Evolutionary conservation across 2,329 filamentous ascomycete species (phyloP), one percentile per base, ranked within the genome.

Genomic region (Aspergillus pseudotamarii): DNA sequence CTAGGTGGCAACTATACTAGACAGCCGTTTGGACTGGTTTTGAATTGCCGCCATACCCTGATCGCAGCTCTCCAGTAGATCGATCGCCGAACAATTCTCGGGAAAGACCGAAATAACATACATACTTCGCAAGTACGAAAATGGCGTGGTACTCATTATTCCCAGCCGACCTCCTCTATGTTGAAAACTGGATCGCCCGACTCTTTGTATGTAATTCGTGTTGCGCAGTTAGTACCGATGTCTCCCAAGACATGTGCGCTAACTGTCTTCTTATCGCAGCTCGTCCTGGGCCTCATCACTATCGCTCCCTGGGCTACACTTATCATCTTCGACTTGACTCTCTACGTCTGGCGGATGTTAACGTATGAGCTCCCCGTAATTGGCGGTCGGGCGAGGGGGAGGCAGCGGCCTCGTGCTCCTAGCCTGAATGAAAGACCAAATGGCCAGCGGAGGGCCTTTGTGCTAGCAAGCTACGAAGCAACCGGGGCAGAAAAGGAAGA

Each of bases 131-230:
- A 43, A 28, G 51, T 10, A 36, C n/a, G 63, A 54, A 57, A 57
- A 91, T 91, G 89, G 84, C 85, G 51, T 84, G 86, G 81, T 87
- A 88, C 67, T 90, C 88, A 2, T 84, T 91, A 63, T 83, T 91
- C 38, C 89, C 89, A 1, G 79, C 83, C 21, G 80, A 83, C 61
- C 80, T 89, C 59, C 83, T 80, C 48, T 79, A 81, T 45, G 73
- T 90, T 58, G 89, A 91, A 73, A 84, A 82, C 58, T 90, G 87
- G 87, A 79, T 87, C 62, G 84, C 84, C 53, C 82, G 86, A 11
- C 72, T 87, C 51, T 91, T 90, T 73, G 88, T 91, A 81, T 72
- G 86, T 75, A 60, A 63, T 60, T 45, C 26, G 11, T n/a, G 10
- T 12, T n/a, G 48, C 19, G 48, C 48, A 12, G 28, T 32, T 32